Evolutionary conservation across 805 yeast species (phyloP).

Genomic region (Torulaspora indica): DNA sequence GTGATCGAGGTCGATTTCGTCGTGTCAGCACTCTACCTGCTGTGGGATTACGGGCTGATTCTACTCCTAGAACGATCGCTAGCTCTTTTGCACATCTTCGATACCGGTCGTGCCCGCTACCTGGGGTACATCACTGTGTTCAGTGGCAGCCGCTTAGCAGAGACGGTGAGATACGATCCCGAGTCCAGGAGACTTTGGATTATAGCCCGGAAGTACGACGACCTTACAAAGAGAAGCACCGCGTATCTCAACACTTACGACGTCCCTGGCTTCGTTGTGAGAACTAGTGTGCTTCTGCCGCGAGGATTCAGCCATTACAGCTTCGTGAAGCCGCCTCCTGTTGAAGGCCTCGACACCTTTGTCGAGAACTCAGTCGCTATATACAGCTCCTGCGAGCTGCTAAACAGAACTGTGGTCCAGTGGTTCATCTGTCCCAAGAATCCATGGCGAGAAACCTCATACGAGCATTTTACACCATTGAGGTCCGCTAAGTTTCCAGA

Average conservation of each 20-base stretch:
- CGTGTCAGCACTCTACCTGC: slow-evolving; percentile 12
- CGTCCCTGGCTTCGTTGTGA: slow-evolving; percentile 3
- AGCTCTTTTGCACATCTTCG: slow-evolving; percentile 15
- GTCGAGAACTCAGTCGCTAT: not conserved
- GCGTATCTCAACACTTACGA: slow-evolving; percentile 10
- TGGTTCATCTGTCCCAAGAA: slow-evolving; percentile 8
- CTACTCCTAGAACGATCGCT: slow-evolving; percentile 11
- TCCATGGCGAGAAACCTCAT: slow-evolving; percentile 7
- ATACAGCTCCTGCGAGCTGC: slow-evolving; percentile 10
- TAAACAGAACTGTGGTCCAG: slow-evolving; percentile 5
- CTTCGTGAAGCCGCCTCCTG: slow-evolving; percentile 3
- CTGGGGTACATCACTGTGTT: slow-evolving; percentile 13
- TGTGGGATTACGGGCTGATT: slow-evolving; percentile 14
- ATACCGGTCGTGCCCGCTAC: slow-evolving; percentile 13
- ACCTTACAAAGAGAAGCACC: slow-evolving; percentile 7
- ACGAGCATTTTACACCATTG: slow-evolving; percentile 1
- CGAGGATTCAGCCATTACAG: slow-evolving; percentile 10
- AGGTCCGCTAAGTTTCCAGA: not conserved
- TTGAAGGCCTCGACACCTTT: not conserved
- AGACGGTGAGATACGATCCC: slow-evolving; percentile 7
- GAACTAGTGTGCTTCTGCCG: slow-evolving; percentile 9
- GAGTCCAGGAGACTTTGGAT: slow-evolving; percentile 9
- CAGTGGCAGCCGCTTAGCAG: slow-evolving; percentile 1
- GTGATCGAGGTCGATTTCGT: slow-evolving; percentile 13
- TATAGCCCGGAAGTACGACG: slow-evolving; percentile 11